phyloP scores from a whole-genome alignment of 2,329 filamentous ascomycete species.

The Trematosphaeria pertusa region DNA sequence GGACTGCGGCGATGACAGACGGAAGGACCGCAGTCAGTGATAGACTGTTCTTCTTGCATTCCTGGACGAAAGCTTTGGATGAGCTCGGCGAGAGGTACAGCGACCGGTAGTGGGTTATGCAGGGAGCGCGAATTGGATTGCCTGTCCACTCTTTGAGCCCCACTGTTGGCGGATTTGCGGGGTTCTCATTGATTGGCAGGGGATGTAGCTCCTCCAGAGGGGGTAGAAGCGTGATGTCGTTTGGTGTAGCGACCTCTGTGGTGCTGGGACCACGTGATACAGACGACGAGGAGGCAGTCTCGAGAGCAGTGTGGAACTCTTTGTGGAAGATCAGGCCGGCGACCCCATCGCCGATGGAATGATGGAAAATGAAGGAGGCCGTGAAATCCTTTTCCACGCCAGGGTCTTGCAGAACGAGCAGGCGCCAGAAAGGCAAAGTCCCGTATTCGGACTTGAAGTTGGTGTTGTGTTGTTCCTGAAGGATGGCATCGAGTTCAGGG shows the following conservation, averaged over 20 bases:
- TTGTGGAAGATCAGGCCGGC: constrained; percentile 54
- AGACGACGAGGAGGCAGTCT: constrained; percentile 8
- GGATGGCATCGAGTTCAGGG: constrained; percentile 47
- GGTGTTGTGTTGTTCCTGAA: constrained; percentile 51
- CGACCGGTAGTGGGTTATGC: constrained; percentile 31
- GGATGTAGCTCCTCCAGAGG: constrained; percentile 49
- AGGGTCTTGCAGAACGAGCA: constrained; percentile 43
- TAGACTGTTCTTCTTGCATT: too few relatives aligned
- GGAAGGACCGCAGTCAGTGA: constrained; percentile 49
- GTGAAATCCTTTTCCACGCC: constrained; percentile 41
- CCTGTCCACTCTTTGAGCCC: constrained; percentile 28
- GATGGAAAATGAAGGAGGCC: constrained; percentile 54
- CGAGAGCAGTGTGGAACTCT: constrained; percentile 46
- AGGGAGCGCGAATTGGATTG: constrained; percentile 24
- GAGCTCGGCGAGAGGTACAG: constrained; percentile 38
- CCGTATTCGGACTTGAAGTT: constrained; percentile 37
- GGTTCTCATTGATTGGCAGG: constrained; percentile 34
- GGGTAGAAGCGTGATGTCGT: constrained; percentile 38
- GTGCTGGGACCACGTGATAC: constrained; percentile 24
- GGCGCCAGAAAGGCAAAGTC: constrained; percentile 49
- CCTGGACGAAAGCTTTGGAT: too few relatives aligned
- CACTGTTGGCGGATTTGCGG: neutral
- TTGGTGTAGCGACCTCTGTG: neutral
- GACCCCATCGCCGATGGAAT: constrained; percentile 53
- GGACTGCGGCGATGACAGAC: constrained; percentile 41